Evolutionary conservation across 306 rosid species (phyloP).

Genomic region (Comarum palustre): DNA sequence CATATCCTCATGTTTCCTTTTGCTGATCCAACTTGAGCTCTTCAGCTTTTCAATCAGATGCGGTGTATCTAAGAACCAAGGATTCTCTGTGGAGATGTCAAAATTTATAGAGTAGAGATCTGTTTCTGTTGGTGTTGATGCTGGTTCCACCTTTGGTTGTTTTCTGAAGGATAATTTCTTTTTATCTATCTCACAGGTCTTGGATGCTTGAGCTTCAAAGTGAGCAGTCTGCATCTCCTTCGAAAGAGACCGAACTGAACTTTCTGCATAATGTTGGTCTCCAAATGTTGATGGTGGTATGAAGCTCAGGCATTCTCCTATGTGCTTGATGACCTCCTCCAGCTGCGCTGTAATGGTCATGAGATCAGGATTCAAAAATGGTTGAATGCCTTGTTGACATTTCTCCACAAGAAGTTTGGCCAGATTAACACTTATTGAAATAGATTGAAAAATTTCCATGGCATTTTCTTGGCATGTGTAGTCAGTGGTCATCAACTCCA

Average conservation of each 20-base stretch:
- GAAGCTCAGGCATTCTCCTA: conserved; percentile 38
- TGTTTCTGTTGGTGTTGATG: conserved; percentile 18
- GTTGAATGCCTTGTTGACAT: conserved; percentile 23
- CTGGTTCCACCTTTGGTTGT: conserved; percentile 20
- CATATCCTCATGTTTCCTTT: conserved; percentile 6
- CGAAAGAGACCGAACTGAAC: conserved; percentile 33
- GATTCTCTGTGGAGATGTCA: conserved; percentile 25
- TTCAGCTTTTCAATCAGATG: conserved; percentile 2
- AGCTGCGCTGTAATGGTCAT: conserved; percentile 22
- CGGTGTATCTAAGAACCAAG: conserved; percentile 9
- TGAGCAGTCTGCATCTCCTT: conserved; percentile 37
- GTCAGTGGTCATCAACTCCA: conserved; percentile 30
- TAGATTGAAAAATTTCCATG: conserved; percentile 31
- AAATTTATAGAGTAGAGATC: conserved; percentile 40
- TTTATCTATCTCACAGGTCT: not conserved
- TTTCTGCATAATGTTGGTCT: conserved; percentile 34
- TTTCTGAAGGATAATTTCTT: conserved; percentile 10
- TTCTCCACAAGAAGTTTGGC: conserved; percentile 36
- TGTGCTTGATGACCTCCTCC: conserved; percentile 30
- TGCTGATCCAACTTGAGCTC: conserved; percentile 13
- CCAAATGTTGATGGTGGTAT: conserved; percentile 33
- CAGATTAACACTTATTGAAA: conserved; percentile 28
- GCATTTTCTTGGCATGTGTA: conserved; percentile 27
- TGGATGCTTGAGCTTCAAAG: conserved; percentile 11
- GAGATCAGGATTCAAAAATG: conserved; percentile 17